phyloP scores from a whole-genome alignment of 129 eudicot genomes.

The Pseudognaphalium luteoalbum region DNA sequence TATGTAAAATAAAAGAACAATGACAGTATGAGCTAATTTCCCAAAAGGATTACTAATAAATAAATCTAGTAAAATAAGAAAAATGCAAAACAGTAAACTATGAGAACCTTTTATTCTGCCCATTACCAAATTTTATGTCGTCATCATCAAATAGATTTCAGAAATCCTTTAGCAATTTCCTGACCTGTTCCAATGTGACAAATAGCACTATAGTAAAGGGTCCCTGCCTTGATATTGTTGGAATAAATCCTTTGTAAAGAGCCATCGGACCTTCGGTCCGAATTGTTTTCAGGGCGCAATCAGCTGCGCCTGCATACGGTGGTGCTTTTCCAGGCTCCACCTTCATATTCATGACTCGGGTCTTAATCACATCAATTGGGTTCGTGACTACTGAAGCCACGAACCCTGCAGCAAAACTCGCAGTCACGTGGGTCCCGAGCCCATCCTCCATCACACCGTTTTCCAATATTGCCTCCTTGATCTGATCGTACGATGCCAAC shows the following conservation, averaged over 20 bases:
- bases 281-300: constrained; percentile 14
- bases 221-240: constrained; percentile 24
- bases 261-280: constrained; percentile 19
- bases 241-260: constrained; percentile 22
- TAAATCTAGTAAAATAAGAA: not conserved
- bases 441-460: constrained; percentile 19
- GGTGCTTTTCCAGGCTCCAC: constrained; percentile 1
- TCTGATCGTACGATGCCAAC: constrained; percentile 18
- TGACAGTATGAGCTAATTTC: not conserved
- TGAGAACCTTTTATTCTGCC: constrained; percentile 5
- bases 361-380: constrained; percentile 18
- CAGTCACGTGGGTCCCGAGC: constrained; percentile 19
- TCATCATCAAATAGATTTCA: not conserved
- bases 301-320: not conserved
- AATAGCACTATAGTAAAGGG: constrained; percentile 18
- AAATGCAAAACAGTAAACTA: not conserved
- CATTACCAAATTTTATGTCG: not conserved
- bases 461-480: constrained; percentile 10
- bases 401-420: constrained; percentile 17
- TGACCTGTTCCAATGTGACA: constrained; percentile 22
- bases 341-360: constrained; percentile 15
- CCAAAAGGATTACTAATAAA: not conserved
- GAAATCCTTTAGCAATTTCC: constrained; percentile 16
- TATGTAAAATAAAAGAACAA: not conserved
- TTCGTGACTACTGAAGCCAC: constrained; percentile 18